A percentile compares a stretch with the other conserved stretches of the same genome.
phyloP scores from a whole-genome alignment of 306 rosid genomes.

The Erythrophleum fordii region DNA sequence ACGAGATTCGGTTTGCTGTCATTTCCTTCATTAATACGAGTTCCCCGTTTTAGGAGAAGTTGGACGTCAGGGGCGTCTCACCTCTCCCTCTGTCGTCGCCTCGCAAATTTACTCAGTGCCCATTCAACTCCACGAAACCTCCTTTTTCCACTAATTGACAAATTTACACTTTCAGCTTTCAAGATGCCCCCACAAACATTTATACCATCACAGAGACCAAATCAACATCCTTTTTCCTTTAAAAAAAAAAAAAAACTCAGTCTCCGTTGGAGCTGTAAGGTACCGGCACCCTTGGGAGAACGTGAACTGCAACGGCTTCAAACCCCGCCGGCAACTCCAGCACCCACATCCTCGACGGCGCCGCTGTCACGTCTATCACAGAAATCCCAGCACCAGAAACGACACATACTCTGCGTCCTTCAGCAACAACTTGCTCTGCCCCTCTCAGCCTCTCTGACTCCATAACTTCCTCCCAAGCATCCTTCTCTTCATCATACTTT shows the following conservation, averaged over 20 bases:
- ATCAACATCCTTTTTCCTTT: not conserved
- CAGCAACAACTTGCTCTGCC: conserved; percentile 70
- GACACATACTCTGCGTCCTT: conserved; percentile 62
- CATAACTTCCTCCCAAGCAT: conserved; percentile 62
- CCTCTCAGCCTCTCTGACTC: conserved; percentile 54
- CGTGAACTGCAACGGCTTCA: conserved; percentile 66
- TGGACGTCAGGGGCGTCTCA: not conserved
- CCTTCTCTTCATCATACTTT: conserved; percentile 48
- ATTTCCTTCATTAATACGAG: conserved; percentile 23
- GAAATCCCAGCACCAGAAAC: conserved; percentile 55
- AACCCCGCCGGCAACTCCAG: conserved; percentile 62
- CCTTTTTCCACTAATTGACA: conserved; percentile 26
- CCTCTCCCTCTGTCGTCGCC: not conserved
- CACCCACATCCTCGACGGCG: conserved; percentile 44
- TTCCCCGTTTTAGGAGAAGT: not conserved
- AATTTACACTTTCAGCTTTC: conserved; percentile 46
- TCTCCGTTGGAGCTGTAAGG: not conserved
- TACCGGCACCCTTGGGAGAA: conserved; percentile 68
- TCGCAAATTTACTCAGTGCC: not conserved
- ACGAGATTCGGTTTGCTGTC: not conserved
- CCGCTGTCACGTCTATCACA: conserved; percentile 58
- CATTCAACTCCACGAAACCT: not conserved
- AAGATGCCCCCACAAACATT: not conserved
- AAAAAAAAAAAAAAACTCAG: not conserved
- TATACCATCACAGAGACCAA: not conserved